phyloP scores from a whole-genome alignment of 2,329 filamentous ascomycete species.

The Sporothrix euskadiensis region DNA sequence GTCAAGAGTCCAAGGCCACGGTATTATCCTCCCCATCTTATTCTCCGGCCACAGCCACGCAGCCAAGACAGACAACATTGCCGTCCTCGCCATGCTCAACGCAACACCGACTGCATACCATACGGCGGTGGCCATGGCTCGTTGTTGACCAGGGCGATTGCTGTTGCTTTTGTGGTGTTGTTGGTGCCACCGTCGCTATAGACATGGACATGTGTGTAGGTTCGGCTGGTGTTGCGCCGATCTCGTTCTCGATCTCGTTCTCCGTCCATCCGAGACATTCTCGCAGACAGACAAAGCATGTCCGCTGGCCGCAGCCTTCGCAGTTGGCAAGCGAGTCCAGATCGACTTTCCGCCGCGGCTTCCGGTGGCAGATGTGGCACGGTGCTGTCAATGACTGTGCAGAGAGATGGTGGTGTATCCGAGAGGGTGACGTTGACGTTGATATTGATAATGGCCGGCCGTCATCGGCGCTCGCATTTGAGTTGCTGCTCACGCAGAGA shows the following conservation, averaged over 20 bases:
- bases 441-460: not conserved
- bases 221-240: slow-evolving; percentile 19
- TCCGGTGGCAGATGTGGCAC: slow-evolving; percentile 68
- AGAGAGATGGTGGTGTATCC: slow-evolving; percentile 26
- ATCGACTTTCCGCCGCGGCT: slow-evolving; percentile 64
- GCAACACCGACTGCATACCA: slow-evolving; percentile 68
- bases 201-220: not conserved
- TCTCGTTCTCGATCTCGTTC: slow-evolving; percentile 32
- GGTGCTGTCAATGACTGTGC: slow-evolving; percentile 39
- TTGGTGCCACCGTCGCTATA: slow-evolving; percentile 9
- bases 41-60: slow-evolving; percentile 43
- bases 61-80: slow-evolving; percentile 66
- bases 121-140: slow-evolving; percentile 49
- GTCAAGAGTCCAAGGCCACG: not conserved
- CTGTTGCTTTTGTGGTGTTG: slow-evolving; percentile 18
- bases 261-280: slow-evolving; percentile 56
- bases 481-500: slow-evolving; percentile 14
- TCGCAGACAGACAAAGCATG: slow-evolving; percentile 69
- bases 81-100: slow-evolving; percentile 65
- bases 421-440: not conserved
- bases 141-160: slow-evolving; percentile 41
- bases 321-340: slow-evolving; percentile 67
- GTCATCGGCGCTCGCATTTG: not conserved
- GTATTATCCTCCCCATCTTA: not conserved
- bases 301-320: slow-evolving; percentile 59